These are phyloP conservation scores for Penicillium crustosum DNA, from an alignment of 2,329 filamentous ascomycete genomes.

Conservation along the genomic window DNA sequence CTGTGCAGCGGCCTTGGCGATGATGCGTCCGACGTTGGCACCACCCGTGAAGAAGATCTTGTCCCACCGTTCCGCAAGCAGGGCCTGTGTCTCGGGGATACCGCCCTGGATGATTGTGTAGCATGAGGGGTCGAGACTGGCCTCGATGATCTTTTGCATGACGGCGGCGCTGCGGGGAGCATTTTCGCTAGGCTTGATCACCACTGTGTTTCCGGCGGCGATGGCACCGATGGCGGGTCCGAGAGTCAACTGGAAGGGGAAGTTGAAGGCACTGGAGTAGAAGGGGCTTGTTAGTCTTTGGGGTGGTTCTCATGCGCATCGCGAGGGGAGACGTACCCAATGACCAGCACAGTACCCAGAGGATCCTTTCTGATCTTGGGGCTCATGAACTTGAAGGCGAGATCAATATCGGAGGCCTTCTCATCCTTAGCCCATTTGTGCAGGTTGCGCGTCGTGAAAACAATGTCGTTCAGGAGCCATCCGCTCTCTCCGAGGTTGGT, in stretches of 20 bases:
- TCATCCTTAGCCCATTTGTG: conserved; percentile 84
- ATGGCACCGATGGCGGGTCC: conserved; percentile 85
- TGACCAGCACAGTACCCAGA: conserved; percentile 76
- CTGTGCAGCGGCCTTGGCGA: conserved; percentile 85
- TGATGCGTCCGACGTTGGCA: conserved; percentile 75
- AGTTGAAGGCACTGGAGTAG: conserved; percentile 74
- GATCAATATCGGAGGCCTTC: conserved; percentile 65
- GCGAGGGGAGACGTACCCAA: conserved; percentile 57
- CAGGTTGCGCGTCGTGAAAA: conserved; percentile 75
- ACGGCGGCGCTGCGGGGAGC: conserved; percentile 74
- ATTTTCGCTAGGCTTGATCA: conserved; percentile 88
- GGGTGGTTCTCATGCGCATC: neutral
- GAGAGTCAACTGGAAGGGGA: conserved; percentile 78
- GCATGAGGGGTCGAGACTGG: conserved; percentile 71
- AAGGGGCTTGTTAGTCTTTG: conserved; percentile 3
- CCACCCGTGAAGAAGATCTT: conserved; percentile 97
- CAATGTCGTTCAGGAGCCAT: conserved; percentile 77
- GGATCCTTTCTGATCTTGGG: conserved; percentile 85
- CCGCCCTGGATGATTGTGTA: conserved; percentile 79
- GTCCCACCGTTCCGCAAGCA: conserved; percentile 90
- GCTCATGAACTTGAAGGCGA: conserved; percentile 67
- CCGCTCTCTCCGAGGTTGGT: conserved; percentile 70
- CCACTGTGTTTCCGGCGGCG: conserved; percentile 81
- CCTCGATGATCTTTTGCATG: conserved; percentile 73
- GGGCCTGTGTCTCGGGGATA: conserved; percentile 73